Base-by-base conservation (phyloP, 768 basidiomycete species). In the Fistulinella prunicolor region DNA sequence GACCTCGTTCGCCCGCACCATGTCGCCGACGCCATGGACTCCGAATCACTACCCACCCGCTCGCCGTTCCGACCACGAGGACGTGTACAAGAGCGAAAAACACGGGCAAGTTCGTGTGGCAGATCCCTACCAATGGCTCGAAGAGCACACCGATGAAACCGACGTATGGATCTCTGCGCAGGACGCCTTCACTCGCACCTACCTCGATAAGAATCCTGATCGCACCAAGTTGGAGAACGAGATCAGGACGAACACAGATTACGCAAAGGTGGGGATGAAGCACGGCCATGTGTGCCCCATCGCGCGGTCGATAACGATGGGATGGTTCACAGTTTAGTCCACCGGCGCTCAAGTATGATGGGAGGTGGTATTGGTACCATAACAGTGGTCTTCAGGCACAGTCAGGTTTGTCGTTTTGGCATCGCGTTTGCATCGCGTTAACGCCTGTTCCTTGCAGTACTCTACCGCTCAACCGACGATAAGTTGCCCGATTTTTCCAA, bases 331-430 rank as follows among this genome's bases (percentile, higher is more conserved):
- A 87, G 85, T 86, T 87, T 62, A 79, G 78, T 19, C 69, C 81
- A 0, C 89, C 89, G 0, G 54, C 61, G 8, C 63, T 86, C 44
- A 78, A 80, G 51, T 72, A 81, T 13, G 86, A 90, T 56, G 77
- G 75, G 14, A 77, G 76, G 41, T 92, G 86, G 83, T 93, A 92
- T 58, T 89, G 88, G 86, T 79, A 76, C 58, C 78, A 84, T 59
- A 90, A 92, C 67, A 82, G 78, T 44, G 89, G 89, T 24, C 75
- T 91, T 22, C 82, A 89, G 53, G 73, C 84, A 1, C 88, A 89
- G 60, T 72, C 78, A 44, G 70, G 68, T 70, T 21, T 32, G 63
- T 57, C 38, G 20, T 26, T 45, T 42, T 17, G 4, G 16, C 9
- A 1, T 4, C n/a, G 6, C 22, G 38, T 2, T 9, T 2, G 9